A percentile compares a stretch with the other conserved stretches of the same genome.
These are phyloP conservation scores for Trichothecium roseum DNA, from an alignment of 2,329 filamentous ascomycete genomes.

Conservation along the genomic window DNA sequence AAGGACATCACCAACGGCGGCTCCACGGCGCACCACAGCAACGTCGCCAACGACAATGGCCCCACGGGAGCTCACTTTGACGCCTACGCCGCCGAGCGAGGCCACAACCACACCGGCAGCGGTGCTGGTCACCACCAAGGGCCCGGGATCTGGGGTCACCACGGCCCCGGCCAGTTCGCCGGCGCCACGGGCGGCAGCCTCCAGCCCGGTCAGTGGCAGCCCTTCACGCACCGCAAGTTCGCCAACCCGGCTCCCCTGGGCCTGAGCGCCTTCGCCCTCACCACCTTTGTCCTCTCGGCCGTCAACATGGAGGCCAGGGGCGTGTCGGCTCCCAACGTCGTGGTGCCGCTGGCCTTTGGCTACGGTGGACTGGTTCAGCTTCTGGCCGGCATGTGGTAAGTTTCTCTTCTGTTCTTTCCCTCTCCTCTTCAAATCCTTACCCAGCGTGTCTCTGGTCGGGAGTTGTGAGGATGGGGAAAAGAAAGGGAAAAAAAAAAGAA, in stretches of 20 bases:
- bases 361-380: constrained; percentile 75
- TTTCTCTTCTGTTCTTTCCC: constrained; percentile 8
- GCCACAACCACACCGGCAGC: too few relatives aligned
- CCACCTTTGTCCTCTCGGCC: constrained; percentile 67
- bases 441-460: neutral
- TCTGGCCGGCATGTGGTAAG: constrained; percentile 78
- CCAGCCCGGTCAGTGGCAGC: constrained; percentile 58
- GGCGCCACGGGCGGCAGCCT: constrained; percentile 60
- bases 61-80: too few relatives aligned
- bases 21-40: too few relatives aligned
- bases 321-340: constrained; percentile 52
- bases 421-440: neutral
- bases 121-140: constrained; percentile 4
- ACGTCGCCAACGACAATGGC: too few relatives aligned
- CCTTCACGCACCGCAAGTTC: constrained; percentile 58
- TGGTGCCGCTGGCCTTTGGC: constrained; percentile 58
- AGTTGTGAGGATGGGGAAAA: neutral
- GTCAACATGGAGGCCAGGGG: constrained; percentile 60
- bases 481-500: neutral
- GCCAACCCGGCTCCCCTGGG: constrained; percentile 73
- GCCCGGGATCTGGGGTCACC: too few relatives aligned
- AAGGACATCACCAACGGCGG: too few relatives aligned
- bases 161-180: constrained; percentile 5
- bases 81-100: too few relatives aligned
- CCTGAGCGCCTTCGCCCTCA: constrained; percentile 69